Percentiles rank a stretch among this genome's conserved stretches.
Evolutionary conservation across 495 filamentous ascomycete genomes (phyloP).

Genomic region (Hypoxylon cercidicola): DNA sequence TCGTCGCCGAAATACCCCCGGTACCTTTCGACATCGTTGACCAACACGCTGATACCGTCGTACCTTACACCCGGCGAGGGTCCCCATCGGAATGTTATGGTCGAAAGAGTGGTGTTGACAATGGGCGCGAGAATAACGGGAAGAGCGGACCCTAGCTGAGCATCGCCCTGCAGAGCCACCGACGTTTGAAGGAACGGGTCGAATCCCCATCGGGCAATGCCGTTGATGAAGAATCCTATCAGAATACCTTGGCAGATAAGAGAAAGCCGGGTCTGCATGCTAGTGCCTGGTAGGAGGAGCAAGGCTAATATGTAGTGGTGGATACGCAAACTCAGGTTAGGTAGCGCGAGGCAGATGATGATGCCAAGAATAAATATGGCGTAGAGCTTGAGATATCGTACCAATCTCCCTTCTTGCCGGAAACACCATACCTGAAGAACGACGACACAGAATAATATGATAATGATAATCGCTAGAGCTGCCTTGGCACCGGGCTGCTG

Average conservation of each 20-base stretch:
- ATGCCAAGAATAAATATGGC: constrained; percentile 64
- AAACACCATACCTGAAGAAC: constrained; percentile 79
- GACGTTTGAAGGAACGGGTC: constrained; percentile 90
- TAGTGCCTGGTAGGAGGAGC: constrained; percentile 81
- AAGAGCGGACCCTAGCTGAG: constrained; percentile 72
- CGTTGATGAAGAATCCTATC: constrained; percentile 90
- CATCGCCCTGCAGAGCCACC: constrained; percentile 73
- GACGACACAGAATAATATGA: constrained; percentile 67
- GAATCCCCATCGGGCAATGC: constrained; percentile 92
- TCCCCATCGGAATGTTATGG: constrained; percentile 66
- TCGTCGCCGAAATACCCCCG: constrained; percentile 66
- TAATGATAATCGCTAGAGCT: constrained; percentile 74
- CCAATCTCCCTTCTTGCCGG: constrained; percentile 75
- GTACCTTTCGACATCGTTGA: constrained; percentile 94
- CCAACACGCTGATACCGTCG: constrained; percentile 85
- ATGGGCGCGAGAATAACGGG: constrained; percentile 67
- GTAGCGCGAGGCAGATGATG: constrained; percentile 73
- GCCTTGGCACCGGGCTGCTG: constrained; percentile 80
- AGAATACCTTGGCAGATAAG: constrained; percentile 89
- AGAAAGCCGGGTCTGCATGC: constrained; percentile 80
- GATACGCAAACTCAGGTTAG: constrained; percentile 86
- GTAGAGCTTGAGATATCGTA: constrained; percentile 79
- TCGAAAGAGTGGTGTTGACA: constrained; percentile 49
- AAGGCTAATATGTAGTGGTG: constrained; percentile 96
- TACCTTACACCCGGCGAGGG: constrained; percentile 68